These are phyloP conservation scores for Chlamydomonas eustigma DNA, from an alignment of 139 green algal genomes.

Conservation along the genomic window DNA sequence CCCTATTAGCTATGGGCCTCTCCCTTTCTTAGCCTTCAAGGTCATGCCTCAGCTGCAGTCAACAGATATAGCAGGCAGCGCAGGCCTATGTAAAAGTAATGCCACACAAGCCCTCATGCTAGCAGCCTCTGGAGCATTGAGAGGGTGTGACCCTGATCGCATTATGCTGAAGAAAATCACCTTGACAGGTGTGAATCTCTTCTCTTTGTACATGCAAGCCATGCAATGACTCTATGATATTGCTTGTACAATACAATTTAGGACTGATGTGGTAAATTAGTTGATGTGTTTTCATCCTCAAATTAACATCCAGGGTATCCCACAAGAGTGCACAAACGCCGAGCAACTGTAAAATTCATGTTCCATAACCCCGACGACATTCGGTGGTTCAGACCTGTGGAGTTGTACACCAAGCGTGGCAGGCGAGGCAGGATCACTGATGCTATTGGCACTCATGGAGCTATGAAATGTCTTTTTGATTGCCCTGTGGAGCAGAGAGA, in stretches of 20 bases:
- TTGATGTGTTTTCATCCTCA: too few relatives aligned
- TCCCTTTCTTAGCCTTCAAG: conserved; percentile 91
- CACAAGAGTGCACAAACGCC: conserved; percentile 84
- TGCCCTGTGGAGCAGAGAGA: conserved; percentile 85
- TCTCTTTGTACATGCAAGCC: not conserved
- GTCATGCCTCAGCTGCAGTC: not conserved
- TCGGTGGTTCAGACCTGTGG: conserved; percentile 87
- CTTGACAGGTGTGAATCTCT: conserved; percentile 47
- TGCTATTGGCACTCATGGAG: conserved; percentile 90
- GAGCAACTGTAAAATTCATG: conserved; percentile 90
- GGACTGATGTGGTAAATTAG: too few relatives aligned
- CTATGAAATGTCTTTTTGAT: conserved; percentile 95
- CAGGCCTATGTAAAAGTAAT: not conserved
- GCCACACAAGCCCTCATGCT: too few relatives aligned
- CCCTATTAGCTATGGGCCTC: conserved; percentile 79
- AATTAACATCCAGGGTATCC: conserved; percentile 77
- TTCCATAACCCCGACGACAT: conserved; percentile 84
- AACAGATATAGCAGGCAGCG: not conserved
- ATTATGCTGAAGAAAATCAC: conserved; percentile 87
- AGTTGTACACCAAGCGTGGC: conserved; percentile 72
- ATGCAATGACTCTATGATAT: not conserved
- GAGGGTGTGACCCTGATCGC: conserved; percentile 77
- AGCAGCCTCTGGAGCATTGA: conserved; percentile 57
- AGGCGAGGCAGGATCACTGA: conserved; percentile 88
- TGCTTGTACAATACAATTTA: too few relatives aligned